A percentile compares a stretch with the other conserved stretches of the same genome.
These are phyloP conservation scores for Neurospora sublineolata DNA, from an alignment of 495 filamentous ascomycete genomes.

Conservation along the genomic window DNA sequence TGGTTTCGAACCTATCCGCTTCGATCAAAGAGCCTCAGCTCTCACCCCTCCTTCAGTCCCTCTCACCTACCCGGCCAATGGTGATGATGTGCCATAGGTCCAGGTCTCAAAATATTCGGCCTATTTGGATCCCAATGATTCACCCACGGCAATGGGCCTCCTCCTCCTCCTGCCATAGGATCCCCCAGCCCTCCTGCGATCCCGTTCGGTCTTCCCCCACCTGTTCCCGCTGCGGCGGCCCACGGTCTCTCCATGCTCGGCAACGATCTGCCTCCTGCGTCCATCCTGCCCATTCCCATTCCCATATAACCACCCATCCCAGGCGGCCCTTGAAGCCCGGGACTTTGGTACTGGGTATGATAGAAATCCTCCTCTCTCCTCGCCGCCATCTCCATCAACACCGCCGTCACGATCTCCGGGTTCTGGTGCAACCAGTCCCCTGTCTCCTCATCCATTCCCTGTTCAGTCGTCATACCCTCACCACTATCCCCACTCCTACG, in stretches of 20 bases:
- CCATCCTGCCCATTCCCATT: background rate
- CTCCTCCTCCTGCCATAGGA: background rate
- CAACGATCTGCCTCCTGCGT: background rate
- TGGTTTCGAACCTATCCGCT: background rate
- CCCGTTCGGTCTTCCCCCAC: background rate
- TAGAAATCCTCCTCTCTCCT: slow-evolving; percentile 28
- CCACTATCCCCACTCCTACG: background rate
- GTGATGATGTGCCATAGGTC: background rate
- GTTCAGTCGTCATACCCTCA: background rate
- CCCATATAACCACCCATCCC: background rate
- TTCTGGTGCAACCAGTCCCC: slow-evolving; percentile 22
- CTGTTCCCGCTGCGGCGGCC: background rate
- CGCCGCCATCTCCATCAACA: slow-evolving; percentile 32
- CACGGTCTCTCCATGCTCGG: background rate
- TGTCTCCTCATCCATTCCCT: background rate
- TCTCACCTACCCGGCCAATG: background rate
- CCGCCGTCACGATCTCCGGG: slow-evolving; percentile 27
- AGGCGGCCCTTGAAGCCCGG: background rate
- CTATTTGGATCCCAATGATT: background rate
- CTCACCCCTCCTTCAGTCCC: background rate
- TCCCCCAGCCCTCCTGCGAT: background rate
- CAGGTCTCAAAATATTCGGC: background rate
- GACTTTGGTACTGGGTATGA: background rate
- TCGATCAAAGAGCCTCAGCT: background rate
- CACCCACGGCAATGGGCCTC: background rate